Percentiles rank a stretch among this genome's conserved stretches.
phyloP scores from a whole-genome alignment of 2,329 filamentous ascomycete species.

The Fusarium kyushuense region DNA sequence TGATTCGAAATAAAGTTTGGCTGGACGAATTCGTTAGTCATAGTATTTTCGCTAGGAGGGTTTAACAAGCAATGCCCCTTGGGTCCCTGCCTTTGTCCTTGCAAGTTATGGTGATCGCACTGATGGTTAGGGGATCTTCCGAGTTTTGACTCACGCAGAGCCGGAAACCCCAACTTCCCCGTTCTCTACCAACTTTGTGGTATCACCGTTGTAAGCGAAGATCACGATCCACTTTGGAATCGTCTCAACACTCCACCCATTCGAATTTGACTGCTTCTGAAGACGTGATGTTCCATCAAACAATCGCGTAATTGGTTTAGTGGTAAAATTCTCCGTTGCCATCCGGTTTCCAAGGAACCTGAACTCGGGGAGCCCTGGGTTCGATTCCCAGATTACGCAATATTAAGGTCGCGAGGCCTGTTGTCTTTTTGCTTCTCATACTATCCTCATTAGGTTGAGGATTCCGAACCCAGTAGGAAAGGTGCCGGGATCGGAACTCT shows the following conservation, averaged over 20 bases:
- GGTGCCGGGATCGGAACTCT: neutral
- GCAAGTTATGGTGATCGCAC: neutral
- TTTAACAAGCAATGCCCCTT: neutral
- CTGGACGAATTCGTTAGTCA: neutral
- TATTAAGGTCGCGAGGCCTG: too few species aligned
- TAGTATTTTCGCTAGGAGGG: neutral
- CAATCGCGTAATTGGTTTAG: constrained; percentile 6
- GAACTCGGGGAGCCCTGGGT: neutral
- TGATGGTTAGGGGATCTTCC: neutral
- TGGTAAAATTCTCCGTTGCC: constrained; percentile 9
- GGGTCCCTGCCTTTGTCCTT: neutral
- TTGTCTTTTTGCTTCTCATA: neutral
- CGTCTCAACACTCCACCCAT: neutral
- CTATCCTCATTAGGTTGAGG: neutral
- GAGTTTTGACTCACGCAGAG: neutral
- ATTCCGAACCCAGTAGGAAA: neutral
- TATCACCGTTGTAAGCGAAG: neutral
- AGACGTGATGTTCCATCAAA: neutral
- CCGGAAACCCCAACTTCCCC: neutral
- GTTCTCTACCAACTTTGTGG: neutral
- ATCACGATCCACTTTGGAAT: neutral
- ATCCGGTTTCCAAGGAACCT: neutral
- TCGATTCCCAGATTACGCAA: constrained; percentile 5
- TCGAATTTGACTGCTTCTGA: neutral
- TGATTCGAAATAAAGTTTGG: neutral